phyloP scores from a whole-genome alignment of 257 asterid species.

The Gentiana macrophylla region DNA sequence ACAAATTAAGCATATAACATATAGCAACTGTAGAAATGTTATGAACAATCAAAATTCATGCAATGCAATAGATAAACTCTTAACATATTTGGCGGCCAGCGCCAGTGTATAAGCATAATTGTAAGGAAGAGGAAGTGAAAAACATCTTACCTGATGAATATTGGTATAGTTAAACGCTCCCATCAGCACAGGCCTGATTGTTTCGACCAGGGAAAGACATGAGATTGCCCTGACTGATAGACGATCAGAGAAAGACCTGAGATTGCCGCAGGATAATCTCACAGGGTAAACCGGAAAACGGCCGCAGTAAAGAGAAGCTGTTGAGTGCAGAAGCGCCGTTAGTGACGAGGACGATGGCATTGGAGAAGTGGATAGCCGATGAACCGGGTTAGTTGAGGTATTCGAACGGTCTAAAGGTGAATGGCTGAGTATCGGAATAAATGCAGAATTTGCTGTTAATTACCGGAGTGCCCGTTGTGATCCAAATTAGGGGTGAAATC shows the following conservation, averaged over 20 bases:
- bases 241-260: conserved; percentile 20
- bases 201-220: conserved; percentile 55
- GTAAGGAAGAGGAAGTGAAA: no score
- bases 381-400: no score
- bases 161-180: conserved; percentile 80
- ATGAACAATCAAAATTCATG: neutral
- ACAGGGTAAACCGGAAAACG: conserved; percentile 27
- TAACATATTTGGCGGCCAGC: no score
- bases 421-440: no score
- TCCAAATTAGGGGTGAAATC: no score
- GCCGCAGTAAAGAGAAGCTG: conserved; percentile 50
- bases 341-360: no score
- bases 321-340: conserved; percentile 42
- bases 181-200: conserved; percentile 62
- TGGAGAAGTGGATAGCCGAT: no score
- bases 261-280: conserved; percentile 24
- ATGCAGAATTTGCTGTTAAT: no score
- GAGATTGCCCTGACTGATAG: conserved; percentile 50
- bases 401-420: no score
- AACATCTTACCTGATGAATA: conserved; percentile 52
- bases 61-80: no score
- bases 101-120: no score
- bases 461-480: no score
- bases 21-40: neutral
- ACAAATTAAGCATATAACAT: neutral